Evolutionary conservation across 176 grass and related monocot species (phyloP), one percentile per base, ranked within the genome.

Genomic region (Thinopyrum elongatum): DNA sequence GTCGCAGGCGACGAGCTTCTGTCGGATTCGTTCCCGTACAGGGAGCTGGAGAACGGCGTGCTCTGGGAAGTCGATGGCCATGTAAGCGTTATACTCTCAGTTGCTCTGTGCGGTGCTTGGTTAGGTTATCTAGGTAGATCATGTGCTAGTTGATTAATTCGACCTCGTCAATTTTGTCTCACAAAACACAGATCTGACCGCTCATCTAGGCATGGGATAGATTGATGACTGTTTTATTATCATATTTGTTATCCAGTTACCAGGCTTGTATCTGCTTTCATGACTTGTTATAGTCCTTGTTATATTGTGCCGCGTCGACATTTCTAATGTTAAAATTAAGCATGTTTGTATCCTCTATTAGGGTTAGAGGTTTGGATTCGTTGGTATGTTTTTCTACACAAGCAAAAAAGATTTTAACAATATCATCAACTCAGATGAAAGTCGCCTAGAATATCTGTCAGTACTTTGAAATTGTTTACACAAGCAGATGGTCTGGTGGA

Each of bases 21-120:
- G 6, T 97, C 95, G 8, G 95, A 97, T 70, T 97, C 95, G 3
- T 97, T 94, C 90, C 61, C 61, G 12, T 97, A 91, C 92, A 94
- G 9, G 69, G 92, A 94, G 72, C 34, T 97, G 42, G 88, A 87
- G 70, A 90, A 94, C 77, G 95, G 95, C 57, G 15, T 94, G 1
- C 89, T 97, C 65, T 97, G 95, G 95, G 95, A 97, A 77, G 92
- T 97, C 23, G 92, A 94, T 4, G 95, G 95, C 47, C 90, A 97
- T 81, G 95, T 94, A 80, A 58, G 53, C 53, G 53, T 22, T 57
- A 21, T 58, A 58, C 8, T 58, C 53, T 58, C 53, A 58, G 53
- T 7, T 58, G 53, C 17, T 58, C 19, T 58, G 6, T 61, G 53
- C 17, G 0, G 9, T 55, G 59, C 13, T 68, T 7, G 15, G 25